These are phyloP conservation scores for Suillus spraguei DNA, from an alignment of 768 basidiomycete species.

Conservation along the genomic window DNA sequence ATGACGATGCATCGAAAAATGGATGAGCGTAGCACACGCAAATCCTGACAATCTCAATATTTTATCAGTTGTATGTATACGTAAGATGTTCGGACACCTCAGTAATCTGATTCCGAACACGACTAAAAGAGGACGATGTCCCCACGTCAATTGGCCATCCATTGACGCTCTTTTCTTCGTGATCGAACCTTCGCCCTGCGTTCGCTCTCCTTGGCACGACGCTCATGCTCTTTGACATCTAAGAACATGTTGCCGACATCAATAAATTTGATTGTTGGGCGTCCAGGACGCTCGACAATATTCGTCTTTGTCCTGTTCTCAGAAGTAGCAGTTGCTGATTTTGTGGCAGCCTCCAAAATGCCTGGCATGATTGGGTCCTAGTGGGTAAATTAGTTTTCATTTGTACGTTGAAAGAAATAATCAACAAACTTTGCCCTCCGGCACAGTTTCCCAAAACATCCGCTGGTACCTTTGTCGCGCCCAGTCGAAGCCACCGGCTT, in stretches of 20 bases:
- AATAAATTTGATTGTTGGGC: slow-evolving; percentile 64
- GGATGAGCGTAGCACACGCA: no score
- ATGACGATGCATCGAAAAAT: not conserved
- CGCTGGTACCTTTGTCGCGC: slow-evolving; percentile 68
- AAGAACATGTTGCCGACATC: slow-evolving; percentile 77
- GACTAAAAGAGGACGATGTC: not conserved
- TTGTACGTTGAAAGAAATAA: not conserved
- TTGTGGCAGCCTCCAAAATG: slow-evolving; percentile 52
- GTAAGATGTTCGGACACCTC: not conserved
- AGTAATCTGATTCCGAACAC: not conserved
- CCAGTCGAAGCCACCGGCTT: slow-evolving; percentile 49
- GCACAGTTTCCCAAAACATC: slow-evolving; percentile 78
- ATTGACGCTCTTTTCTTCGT: slow-evolving; percentile 25
- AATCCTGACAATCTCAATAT: not conserved
- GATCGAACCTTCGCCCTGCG: slow-evolving; percentile 43
- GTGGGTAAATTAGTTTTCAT: slow-evolving; percentile 1
- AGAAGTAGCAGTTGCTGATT: slow-evolving; percentile 40
- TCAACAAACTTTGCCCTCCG: slow-evolving; percentile 63
- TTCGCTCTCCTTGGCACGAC: slow-evolving; percentile 51
- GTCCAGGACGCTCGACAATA: slow-evolving; percentile 42
- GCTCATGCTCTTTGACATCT: slow-evolving; percentile 52
- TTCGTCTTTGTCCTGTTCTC: slow-evolving; percentile 40
- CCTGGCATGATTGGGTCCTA: slow-evolving; percentile 67
- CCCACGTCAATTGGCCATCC: not conserved
- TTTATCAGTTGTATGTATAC: not conserved